Evolutionary conservation across 176 grass and related monocot genomes (phyloP), one percentile per base, ranked within the genome.

Genomic region (Urochloa ruziziensis): DNA sequence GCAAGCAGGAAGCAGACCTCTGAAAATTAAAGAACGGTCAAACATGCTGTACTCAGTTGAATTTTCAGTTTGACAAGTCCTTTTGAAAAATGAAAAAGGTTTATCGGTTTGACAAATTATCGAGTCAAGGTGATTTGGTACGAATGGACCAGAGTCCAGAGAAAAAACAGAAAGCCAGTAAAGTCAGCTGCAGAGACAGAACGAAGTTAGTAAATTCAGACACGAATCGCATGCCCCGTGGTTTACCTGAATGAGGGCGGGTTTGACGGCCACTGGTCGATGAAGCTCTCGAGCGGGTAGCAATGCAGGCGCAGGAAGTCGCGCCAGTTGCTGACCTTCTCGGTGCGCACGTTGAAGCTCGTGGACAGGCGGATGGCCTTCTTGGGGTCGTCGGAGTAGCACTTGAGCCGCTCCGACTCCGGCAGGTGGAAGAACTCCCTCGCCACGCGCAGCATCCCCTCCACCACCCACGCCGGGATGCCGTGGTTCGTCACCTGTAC

Each of bases 341-440:
- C 96, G 0, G 87, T 95, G 42, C 89, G 93, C 53, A 93, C 87
- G 84, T 98, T 98, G 91, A 98, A 95, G 84, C 96, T 98, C 7
- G 96, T 91, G 32, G 96, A 98, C 36, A 98, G 87, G 39, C 96
- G 66, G 62, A 85, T 90, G 59, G 91, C 80, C 88, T 93, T 95
- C 53, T 73, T 86, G 53, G 96, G 93, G 62, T 98, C 96, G 59
- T 98, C 93, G 21, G 96, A 98, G 73, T 93, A 98, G 82, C 83
- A 93, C 86, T 98, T 98, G 70, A 98, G 56, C 89, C 96, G 85
- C 82, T 98, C 96, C 23, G 84, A 84, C 61, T 93, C 93, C 33
- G 96, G 93, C 73, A 95, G 70, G 83, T 93, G 96, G 86, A 98
- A 98, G 96, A 98, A 98, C 63, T 95, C 89, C 91, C 73, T 79